These are phyloP conservation scores for Nakataea oryzae DNA, from an alignment of 2,329 filamentous ascomycete genomes.

Conservation along the genomic window DNA sequence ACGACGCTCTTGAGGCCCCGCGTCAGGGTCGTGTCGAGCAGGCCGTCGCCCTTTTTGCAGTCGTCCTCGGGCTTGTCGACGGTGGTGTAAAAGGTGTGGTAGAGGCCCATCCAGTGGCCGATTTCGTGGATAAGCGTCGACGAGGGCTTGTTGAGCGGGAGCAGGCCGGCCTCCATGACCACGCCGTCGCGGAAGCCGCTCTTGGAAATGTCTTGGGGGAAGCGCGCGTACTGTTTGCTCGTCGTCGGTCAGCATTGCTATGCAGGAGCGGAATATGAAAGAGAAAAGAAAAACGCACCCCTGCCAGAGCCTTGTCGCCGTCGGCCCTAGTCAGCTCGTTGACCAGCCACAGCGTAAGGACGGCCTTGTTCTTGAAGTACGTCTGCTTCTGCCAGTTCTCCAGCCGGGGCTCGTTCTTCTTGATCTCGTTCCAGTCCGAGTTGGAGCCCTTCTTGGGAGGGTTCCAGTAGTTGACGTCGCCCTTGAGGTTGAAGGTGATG, in stretches of 20 bases:
- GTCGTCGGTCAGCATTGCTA: too few species aligned
- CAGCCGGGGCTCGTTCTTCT: neutral
- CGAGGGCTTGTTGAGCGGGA: neutral
- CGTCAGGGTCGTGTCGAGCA: conserved; percentile 12
- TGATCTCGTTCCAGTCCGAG: neutral
- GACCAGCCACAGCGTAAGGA: neutral
- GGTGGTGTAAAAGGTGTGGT: conserved; percentile 29
- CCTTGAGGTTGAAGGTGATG: neutral
- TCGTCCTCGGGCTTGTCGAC: conserved; percentile 3
- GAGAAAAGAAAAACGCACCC: too few species aligned
- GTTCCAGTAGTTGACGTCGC: neutral
- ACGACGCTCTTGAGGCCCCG: conserved; percentile 7
- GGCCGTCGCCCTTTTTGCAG: conserved; percentile 8
- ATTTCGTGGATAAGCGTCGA: conserved; percentile 25
- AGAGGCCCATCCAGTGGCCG: conserved; percentile 37
- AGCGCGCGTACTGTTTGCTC: neutral
- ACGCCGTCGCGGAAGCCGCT: neutral
- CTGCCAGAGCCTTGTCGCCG: neutral
- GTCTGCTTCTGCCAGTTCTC: neutral
- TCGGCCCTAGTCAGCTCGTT: neutral
- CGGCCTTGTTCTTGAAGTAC: neutral
- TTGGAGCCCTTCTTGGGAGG: neutral
- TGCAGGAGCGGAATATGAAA: too few species aligned
- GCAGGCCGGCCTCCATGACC: neutral
- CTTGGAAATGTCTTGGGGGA: neutral